Evolutionary conservation across 495 filamentous ascomycete genomes (phyloP).

Genomic region (Elaphomyces granulatus): DNA sequence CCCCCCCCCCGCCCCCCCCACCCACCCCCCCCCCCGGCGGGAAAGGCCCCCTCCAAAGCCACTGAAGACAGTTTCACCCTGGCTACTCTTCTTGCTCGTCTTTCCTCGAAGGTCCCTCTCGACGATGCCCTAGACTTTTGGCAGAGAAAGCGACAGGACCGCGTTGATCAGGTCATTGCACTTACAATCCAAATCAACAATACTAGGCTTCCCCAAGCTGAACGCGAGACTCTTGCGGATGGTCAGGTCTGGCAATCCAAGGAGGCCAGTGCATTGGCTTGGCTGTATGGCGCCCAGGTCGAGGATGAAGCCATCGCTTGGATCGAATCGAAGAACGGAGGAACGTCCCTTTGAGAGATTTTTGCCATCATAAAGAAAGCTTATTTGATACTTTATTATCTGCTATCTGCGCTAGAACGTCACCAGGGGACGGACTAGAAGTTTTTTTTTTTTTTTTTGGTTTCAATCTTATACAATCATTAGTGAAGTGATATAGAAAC

Average conservation of each 20-base stretch:
- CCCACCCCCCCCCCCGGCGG: no score
- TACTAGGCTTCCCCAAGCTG: slow-evolving; percentile 5
- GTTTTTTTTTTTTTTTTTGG: no score
- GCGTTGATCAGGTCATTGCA: slow-evolving; percentile 3
- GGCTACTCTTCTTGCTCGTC: slow-evolving; percentile 3
- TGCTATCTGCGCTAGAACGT: no score
- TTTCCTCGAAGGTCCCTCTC: not conserved
- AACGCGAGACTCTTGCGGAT: slow-evolving; percentile 1
- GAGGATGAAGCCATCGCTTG: slow-evolving; percentile 1
- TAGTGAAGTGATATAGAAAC: no score
- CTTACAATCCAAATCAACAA: slow-evolving; percentile 7
- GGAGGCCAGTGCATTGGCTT: slow-evolving; percentile 7
- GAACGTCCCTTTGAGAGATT: no score
- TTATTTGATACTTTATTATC: no score
- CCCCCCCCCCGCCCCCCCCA: no score
- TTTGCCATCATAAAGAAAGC: no score
- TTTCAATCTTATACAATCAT: no score
- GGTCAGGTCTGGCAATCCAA: slow-evolving; percentile 16
- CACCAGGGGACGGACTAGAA: no score
- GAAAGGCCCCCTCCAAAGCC: slow-evolving; percentile 14
- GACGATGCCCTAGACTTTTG: slow-evolving; percentile 1
- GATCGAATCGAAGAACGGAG: no score
- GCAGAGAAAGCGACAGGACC: slow-evolving; percentile 5
- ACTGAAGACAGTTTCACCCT: slow-evolving; percentile 10
- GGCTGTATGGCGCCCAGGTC: slow-evolving; percentile 1